Percentiles rank a stretch among this genome's conserved stretches.
Evolutionary conservation across 495 filamentous ascomycete genomes (phyloP).

Genomic region (Penicillium daleae): DNA sequence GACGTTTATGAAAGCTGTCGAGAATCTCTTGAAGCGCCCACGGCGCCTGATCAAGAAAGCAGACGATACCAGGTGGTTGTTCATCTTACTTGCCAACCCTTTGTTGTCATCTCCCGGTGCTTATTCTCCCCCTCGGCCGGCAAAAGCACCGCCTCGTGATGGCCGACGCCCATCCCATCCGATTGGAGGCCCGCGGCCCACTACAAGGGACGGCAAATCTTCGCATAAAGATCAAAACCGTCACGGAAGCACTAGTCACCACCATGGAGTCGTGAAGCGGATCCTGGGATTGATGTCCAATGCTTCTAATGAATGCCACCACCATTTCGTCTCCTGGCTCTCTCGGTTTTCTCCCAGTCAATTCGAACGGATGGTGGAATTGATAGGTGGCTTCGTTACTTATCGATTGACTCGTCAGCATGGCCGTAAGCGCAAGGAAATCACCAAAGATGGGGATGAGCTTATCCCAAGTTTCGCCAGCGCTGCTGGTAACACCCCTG

Average conservation of each 20-base stretch:
- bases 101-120: conserved; percentile 55
- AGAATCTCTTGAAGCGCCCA: conserved; percentile 84
- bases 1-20: conserved; percentile 78
- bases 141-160: conserved; percentile 20
- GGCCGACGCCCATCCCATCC: conserved; percentile 38
- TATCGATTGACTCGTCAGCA: conserved; percentile 78
- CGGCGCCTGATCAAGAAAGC: conserved; percentile 69
- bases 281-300: conserved; percentile 82
- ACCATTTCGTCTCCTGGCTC: conserved; percentile 84
- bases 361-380: conserved; percentile 73
- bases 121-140: conserved; percentile 10
- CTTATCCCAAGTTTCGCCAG: conserved; percentile 72
- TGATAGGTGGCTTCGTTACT: conserved; percentile 79
- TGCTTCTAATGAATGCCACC: conserved; percentile 74
- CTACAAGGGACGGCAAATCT: conserved; percentile 26
- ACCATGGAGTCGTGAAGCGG: conserved; percentile 86
- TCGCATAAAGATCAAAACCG: conserved; percentile 22
- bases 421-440: conserved; percentile 63
- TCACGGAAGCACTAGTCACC: conserved; percentile 53
- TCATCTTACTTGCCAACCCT: conserved; percentile 87
- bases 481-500: conserved; percentile 61
- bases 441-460: conserved; percentile 58
- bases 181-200: conserved; percentile 25
- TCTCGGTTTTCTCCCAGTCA: conserved; percentile 68
- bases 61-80: conserved; percentile 75